Conservation (phyloP, 257 asterid species). For the Ophiorrhiza pumila region DNA sequence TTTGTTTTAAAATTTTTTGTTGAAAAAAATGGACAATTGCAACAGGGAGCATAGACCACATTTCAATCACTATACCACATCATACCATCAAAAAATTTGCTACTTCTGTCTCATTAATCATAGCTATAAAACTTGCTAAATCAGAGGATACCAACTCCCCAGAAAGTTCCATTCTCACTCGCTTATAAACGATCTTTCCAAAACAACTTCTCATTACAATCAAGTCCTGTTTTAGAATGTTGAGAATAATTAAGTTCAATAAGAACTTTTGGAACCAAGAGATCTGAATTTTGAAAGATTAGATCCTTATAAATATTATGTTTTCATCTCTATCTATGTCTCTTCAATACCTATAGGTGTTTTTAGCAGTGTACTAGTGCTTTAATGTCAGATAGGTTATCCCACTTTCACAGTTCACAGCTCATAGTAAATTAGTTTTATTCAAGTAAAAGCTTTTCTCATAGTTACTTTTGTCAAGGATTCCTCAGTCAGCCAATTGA, state of each 20-base stretch:
- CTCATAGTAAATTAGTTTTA: background rate
- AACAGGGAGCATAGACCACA: background rate
- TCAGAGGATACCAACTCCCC: background rate
- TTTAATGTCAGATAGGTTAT: background rate
- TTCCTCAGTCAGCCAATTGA: background rate
- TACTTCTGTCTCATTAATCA: background rate
- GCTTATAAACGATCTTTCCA: background rate
- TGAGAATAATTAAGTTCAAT: background rate
- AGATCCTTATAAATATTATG: background rate
- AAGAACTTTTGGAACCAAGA: background rate
- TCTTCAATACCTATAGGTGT: too few species aligned
- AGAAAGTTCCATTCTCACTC: background rate
- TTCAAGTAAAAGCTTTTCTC: background rate
- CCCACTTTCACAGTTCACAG: background rate
- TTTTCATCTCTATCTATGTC: too few species aligned
- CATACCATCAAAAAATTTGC: background rate
- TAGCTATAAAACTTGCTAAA: background rate
- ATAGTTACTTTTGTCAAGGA: background rate
- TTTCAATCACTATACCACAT: background rate
- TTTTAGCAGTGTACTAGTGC: background rate
- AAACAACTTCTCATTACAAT: background rate
- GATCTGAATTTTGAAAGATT: too few species aligned
- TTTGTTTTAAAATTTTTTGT: too few species aligned
- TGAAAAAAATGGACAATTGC: background rate
- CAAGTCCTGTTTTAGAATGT: background rate